Percentiles rank a stretch among this genome's conserved stretches.
These are phyloP conservation scores for Ustilago vetiveriae DNA, from an alignment of 1,284 basidiomycete genomes.

Conservation along the genomic window DNA sequence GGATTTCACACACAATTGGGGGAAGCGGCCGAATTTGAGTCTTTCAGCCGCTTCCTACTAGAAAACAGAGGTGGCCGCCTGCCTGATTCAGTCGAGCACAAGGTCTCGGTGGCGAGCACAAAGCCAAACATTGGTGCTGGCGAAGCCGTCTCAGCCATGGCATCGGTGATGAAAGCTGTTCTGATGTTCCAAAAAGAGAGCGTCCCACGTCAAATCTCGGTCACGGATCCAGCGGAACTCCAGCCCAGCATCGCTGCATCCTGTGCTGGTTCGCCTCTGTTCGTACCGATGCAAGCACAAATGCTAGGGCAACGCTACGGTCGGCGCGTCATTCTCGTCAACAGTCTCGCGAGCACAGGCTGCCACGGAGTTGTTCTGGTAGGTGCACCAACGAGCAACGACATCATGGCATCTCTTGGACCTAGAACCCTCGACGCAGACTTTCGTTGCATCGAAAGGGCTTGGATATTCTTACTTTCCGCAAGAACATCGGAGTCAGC, in stretches of 20 bases:
- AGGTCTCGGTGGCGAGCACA: slow-evolving; percentile 31
- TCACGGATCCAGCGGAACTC: slow-evolving; percentile 15
- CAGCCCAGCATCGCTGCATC: slow-evolving; percentile 20
- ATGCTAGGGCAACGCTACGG: not conserved
- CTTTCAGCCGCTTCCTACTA: slow-evolving; percentile 16
- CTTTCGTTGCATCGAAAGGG: not conserved
- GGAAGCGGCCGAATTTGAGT: slow-evolving; percentile 43
- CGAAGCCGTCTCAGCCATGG: slow-evolving; percentile 47
- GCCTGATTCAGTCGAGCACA: not conserved
- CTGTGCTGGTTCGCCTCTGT: slow-evolving; percentile 12
- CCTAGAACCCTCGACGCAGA: too few relatives aligned
- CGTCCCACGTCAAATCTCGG: slow-evolving; percentile 35
- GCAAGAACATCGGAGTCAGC: slow-evolving; percentile 39
- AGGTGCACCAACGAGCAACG: slow-evolving; percentile 6
- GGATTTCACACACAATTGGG: slow-evolving; percentile 27
- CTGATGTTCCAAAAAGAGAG: slow-evolving; percentile 29
- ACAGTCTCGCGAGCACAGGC: slow-evolving; percentile 31
- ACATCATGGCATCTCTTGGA: not conserved
- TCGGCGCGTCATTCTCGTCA: slow-evolving; percentile 30
- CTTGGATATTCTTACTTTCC: slow-evolving; percentile 34
- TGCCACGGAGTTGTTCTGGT: slow-evolving; percentile 37
- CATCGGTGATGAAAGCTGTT: slow-evolving; percentile 46
- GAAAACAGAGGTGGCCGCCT: too few relatives aligned
- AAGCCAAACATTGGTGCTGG: slow-evolving; percentile 44
- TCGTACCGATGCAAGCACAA: slow-evolving; percentile 20